Conservation (phyloP, 495 filamentous ascomycete genomes). For the Hypoxylon lienhwacheense region DNA sequence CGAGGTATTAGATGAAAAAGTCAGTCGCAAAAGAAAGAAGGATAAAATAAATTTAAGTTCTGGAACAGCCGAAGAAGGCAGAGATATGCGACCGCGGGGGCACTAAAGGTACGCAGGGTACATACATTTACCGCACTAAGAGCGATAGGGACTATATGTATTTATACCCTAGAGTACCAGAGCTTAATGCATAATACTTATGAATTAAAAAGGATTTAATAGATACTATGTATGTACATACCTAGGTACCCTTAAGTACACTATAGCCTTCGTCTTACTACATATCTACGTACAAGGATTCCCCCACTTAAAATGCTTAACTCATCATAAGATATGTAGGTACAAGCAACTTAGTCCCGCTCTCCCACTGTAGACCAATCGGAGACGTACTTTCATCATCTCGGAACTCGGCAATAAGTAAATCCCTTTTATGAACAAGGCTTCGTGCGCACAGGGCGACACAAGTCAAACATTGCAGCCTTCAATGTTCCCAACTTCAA, state of each 20-base stretch:
- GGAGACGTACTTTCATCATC: too few relatives aligned
- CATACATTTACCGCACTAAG: neutral
- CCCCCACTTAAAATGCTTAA: too few relatives aligned
- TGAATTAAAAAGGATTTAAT: too few relatives aligned
- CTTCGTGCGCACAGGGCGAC: conserved; percentile 5
- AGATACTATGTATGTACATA: too few relatives aligned
- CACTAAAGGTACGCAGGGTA: conserved; percentile 6
- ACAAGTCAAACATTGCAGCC: neutral
- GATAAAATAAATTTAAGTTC: neutral
- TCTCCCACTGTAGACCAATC: too few relatives aligned
- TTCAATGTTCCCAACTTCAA: conserved; percentile 23
- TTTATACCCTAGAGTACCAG: neutral
- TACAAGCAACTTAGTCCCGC: too few relatives aligned
- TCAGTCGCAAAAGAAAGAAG: conserved; percentile 12
- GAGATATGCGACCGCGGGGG: conserved; percentile 19
- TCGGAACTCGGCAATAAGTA: conserved; percentile 27
- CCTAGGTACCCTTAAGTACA: too few relatives aligned
- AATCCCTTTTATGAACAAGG: conserved; percentile 10
- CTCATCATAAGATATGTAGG: too few relatives aligned
- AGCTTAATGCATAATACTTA: too few relatives aligned
- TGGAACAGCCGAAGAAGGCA: conserved; percentile 17
- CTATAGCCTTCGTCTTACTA: too few relatives aligned
- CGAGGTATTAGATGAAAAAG: conserved; percentile 16
- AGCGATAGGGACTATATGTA: neutral
- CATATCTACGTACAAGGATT: too few relatives aligned